phyloP scores from a whole-genome alignment of 2,329 filamentous ascomycete genomes.

The Pseudogymnoascus verrucosus region DNA sequence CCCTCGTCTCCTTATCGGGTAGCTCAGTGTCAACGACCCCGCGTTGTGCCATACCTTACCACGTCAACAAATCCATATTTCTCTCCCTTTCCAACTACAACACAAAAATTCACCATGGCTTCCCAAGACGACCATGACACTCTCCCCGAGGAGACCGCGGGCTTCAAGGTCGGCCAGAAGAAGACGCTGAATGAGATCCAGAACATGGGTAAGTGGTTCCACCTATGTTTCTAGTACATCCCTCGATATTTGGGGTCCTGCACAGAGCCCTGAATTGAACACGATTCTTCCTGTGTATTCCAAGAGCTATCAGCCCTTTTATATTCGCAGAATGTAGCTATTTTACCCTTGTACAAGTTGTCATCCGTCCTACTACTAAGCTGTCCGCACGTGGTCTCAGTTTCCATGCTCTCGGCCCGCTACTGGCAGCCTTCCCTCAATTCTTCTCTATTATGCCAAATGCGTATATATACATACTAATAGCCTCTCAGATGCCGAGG shows the following conservation, averaged over 20 bases:
- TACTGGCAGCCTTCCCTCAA: background rate
- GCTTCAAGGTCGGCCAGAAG: slow-evolving; percentile 98
- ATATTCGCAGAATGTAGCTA: slow-evolving; percentile 9
- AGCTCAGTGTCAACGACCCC: slow-evolving; percentile 3
- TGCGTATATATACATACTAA: background rate
- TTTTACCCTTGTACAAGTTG: background rate
- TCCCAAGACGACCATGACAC: slow-evolving; percentile 69
- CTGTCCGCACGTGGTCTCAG: background rate
- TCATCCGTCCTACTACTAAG: background rate
- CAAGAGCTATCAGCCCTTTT: background rate
- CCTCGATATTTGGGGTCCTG: background rate
- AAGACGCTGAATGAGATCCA: slow-evolving; percentile 94
- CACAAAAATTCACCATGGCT: slow-evolving; percentile 44
- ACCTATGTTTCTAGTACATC: slow-evolving; percentile 9
- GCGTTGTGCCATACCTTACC: slow-evolving; percentile 1
- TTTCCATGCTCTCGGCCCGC: background rate
- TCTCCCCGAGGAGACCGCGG: slow-evolving; percentile 78
- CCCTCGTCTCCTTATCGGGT: slow-evolving; percentile 7
- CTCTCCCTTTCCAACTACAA: slow-evolving; percentile 10
- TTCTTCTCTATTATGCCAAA: background rate
- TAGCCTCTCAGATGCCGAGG: slow-evolving; percentile 45
- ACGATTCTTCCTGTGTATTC: background rate
- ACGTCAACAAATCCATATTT: slow-evolving; percentile 9
- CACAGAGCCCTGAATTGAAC: background rate
- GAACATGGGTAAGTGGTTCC: slow-evolving; percentile 66